Evolutionary conservation across 2,329 filamentous ascomycete species (phyloP), one percentile per base, ranked within the genome.

Genomic region (Talaromyces piceae): DNA sequence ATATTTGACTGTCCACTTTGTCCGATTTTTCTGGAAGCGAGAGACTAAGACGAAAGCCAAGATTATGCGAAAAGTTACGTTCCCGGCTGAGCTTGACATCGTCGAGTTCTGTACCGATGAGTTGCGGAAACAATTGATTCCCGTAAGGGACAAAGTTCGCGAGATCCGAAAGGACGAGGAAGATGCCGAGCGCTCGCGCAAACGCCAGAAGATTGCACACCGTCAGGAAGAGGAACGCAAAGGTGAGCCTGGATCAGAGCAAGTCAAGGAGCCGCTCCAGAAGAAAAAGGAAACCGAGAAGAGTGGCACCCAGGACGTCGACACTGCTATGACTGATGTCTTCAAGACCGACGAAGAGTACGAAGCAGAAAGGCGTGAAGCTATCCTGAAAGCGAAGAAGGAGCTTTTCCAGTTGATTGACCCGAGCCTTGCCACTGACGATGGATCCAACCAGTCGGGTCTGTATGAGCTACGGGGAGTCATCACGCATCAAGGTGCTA

Each of bases 31-130:
- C 75, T 98, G 93, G 93, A 91, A 95, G 66, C 83, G 86, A 44
- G 89, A 95, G 59, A 90, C 88, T 3, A 86, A 94, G 70, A 97
- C 97, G 77, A 98, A 98, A 78, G 91, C 91, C 59, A 98, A 98
- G 79, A 98, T 98, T 61, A 91, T 98, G 88, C 88, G 91, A 67
- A 98, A 97, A 73, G 93, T 98, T 52, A 91, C 89, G 0, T 98
- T 98, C 67, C 91, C 91, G 5, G 84, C 88, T 47, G 93, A 98
- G 70, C 76, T 98, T 28, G 93, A 98, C 63, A 83, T 88, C 33
- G 84, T 95, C 20, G 93, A 98, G 66, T 96, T 95, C 71, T 98
- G 93, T 70, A 91, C 91, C 11, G 91, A 97, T 23, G 86, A 93
- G 49, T 77, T 98, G 56, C 86, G 83, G 68, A 84, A 85, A 64